Conservation (phyloP, 371 early-diverging fungal genomes). For the Lichtheimia ornata region DNA sequence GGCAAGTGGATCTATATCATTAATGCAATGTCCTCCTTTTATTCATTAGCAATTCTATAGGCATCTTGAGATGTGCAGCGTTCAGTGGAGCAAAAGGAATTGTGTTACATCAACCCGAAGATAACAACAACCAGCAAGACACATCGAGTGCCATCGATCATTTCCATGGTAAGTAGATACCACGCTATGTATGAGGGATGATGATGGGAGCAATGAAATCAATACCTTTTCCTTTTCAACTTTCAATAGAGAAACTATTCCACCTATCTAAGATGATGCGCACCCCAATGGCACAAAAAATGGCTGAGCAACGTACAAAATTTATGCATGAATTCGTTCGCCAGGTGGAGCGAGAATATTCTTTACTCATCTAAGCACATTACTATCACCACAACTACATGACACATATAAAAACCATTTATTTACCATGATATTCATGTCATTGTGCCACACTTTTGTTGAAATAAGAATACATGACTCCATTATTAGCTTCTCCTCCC, state of each 20-base stretch:
- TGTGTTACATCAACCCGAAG: constrained; percentile 58
- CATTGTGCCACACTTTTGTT: no score
- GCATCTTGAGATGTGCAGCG: constrained; percentile 73
- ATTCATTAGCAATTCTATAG: constrained; percentile 12
- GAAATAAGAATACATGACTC: no score
- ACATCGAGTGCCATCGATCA: constrained; percentile 65
- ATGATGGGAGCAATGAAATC: neutral
- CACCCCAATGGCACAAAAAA: constrained; percentile 49
- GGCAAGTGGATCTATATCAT: constrained; percentile 30
- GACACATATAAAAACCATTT: no score
- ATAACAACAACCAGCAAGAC: constrained; percentile 50
- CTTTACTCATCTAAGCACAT: constrained; percentile 14
- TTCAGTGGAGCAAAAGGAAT: constrained; percentile 70
- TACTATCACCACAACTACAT: no score
- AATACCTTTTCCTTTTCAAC: neutral
- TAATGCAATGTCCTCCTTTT: neutral
- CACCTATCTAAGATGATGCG: constrained; percentile 61
- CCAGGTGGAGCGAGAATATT: constrained; percentile 51
- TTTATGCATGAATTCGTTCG: constrained; percentile 57
- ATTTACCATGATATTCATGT: no score
- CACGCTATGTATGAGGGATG: no score
- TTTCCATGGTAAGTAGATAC: constrained; percentile 57
- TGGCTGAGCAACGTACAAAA: constrained; percentile 56
- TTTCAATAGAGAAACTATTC: constrained; percentile 62
- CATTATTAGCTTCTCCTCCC: no score